Evolutionary conservation across 768 basidiomycete genomes (phyloP), one percentile per base, ranked within the genome.

Genomic region (Galerina marginata): DNA sequence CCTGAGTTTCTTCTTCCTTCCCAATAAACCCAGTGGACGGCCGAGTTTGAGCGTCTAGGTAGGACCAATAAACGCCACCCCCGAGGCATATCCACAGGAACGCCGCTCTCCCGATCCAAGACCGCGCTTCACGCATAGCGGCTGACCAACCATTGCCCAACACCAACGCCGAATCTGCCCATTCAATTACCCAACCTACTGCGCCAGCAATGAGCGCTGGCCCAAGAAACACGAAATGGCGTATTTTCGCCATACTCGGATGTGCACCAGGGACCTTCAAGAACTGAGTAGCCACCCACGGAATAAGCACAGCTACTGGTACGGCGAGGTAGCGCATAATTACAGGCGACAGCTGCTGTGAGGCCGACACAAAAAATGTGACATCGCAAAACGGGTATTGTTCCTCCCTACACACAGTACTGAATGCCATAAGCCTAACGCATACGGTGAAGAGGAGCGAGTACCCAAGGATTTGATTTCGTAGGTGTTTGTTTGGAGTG

Each of bases 351-450:
- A 87, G 77, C 6, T 91, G 86, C 0, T 87, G 75, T 9, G 88
- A 82, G 0, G 88, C 85, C 0, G 91, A 90, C 0, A 87, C 79
- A 71, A 92, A 97, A 77, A 96, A 99, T 1, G 96, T 96, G 54
- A 95, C 90, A 61, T 83, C 80, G 69, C 97, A 99, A 72, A 86
- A 91, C 0, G 93, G 89, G 42, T 92, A 88, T 73, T 98, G 96
- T 70, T 99, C 96, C 72, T 99, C 96, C 62, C 97, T 81, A 69
- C 96, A 99, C 9, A 95, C 85, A 0, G 95, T 96, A 70, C 91
- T 93, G 48, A 85, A 75, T 0, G 89, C 83, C 74, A 94, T 90
- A n/a, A 92, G 69, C 7, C 96, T 85, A 7, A 90, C 83, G 64
- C 88, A 87, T 20, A 83, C 70, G 0, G 88, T 86, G 61, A 89